These are phyloP conservation scores for Leccinum ochraceum DNA, from an alignment of 768 basidiomycete species.

Conservation along the genomic window DNA sequence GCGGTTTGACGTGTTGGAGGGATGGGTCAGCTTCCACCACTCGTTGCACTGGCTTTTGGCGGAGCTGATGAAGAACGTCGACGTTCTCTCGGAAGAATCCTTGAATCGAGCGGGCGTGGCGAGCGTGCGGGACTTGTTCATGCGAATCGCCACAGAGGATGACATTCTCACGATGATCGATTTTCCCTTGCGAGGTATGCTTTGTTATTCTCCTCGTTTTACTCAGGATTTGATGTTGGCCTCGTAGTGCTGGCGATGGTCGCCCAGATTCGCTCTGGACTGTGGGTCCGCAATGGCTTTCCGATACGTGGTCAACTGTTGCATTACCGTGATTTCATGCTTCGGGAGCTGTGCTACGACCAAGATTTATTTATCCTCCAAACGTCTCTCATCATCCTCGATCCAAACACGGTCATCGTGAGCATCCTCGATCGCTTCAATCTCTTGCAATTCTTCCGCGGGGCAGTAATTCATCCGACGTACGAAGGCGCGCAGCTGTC, in stretches of 20 bases:
- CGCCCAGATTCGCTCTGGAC: slow-evolving; percentile 90
- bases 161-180: slow-evolving; percentile 79
- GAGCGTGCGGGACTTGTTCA: slow-evolving; percentile 61
- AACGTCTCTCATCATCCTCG: slow-evolving; percentile 74
- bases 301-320: slow-evolving; percentile 92
- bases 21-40: slow-evolving; percentile 92
- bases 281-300: slow-evolving; percentile 98
- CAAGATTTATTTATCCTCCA: slow-evolving; percentile 93
- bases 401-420: slow-evolving; percentile 78
- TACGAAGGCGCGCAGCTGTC: slow-evolving; percentile 74
- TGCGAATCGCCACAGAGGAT: slow-evolving; percentile 62
- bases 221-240: not conserved
- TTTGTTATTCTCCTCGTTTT: not conserved
- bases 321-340: slow-evolving; percentile 95
- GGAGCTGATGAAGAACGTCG: slow-evolving; percentile 83
- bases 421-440: slow-evolving; percentile 90
- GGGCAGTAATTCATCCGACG: slow-evolving; percentile 48
- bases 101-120: slow-evolving; percentile 52
- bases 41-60: slow-evolving; percentile 89
- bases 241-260: slow-evolving; percentile 79
- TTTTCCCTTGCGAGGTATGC: slow-evolving; percentile 83
- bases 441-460: slow-evolving; percentile 77
- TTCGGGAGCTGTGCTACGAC: slow-evolving; percentile 95
- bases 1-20: slow-evolving; percentile 75
- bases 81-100: slow-evolving; percentile 57